These are phyloP conservation scores for Mayamaea pseudoterrestris DNA, from an alignment of 108 stramenopile species.

Conservation along the genomic window DNA sequence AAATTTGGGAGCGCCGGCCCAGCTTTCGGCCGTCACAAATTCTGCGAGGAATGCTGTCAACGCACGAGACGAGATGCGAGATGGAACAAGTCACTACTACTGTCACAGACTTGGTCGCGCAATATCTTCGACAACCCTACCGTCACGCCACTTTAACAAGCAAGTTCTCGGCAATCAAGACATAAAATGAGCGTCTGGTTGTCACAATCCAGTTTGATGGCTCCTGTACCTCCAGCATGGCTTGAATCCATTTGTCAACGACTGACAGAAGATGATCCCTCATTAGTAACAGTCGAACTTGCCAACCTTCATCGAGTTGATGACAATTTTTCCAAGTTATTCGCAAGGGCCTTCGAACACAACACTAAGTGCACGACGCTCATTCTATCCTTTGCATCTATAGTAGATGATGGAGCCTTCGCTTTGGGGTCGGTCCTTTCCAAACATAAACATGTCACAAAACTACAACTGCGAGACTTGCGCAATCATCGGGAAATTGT, in stretches of 20 bases:
- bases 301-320: conserved; percentile 10
- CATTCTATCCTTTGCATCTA: conserved; percentile 7
- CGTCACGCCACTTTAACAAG: too few relatives aligned
- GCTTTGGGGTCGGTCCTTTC: conserved; percentile 5
- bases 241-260: conserved; percentile 13
- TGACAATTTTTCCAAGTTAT: conserved; percentile 1
- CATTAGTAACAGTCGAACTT: conserved; percentile 7
- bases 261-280: conserved; percentile 7
- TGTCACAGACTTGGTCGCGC: too few relatives aligned
- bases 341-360: conserved; percentile 6
- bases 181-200: too few relatives aligned
- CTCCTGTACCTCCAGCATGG: conserved; percentile 17
- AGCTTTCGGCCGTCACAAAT: too few relatives aligned
- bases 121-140: too few relatives aligned
- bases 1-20: too few relatives aligned
- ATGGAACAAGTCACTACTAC: too few relatives aligned
- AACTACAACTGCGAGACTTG: conserved; percentile 15
- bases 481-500: conserved; percentile 6
- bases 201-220: too few relatives aligned
- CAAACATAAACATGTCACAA: conserved; percentile 1
- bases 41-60: too few relatives aligned
- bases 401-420: conserved; percentile 16
- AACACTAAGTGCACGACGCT: conserved; percentile 2
- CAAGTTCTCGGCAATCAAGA: too few relatives aligned
- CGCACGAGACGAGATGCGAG: too few relatives aligned